These are phyloP conservation scores for Ustilago hordei DNA, from an alignment of 1,284 basidiomycete genomes.

Conservation along the genomic window DNA sequence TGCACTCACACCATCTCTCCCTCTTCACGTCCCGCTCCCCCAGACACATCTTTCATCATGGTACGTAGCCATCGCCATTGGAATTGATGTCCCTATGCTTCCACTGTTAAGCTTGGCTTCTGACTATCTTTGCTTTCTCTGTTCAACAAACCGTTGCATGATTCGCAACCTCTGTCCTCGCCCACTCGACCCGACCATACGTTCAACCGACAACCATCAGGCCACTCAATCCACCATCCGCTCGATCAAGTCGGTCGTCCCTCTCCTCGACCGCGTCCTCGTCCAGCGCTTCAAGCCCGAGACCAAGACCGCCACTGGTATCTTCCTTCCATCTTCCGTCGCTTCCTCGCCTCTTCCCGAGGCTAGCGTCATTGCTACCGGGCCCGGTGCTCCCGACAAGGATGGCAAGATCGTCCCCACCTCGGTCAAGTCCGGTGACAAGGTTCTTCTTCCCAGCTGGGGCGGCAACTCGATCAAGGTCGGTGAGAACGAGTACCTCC, in stretches of 20 bases:
- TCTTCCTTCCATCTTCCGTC: slow-evolving; percentile 91
- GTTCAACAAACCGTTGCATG: background rate
- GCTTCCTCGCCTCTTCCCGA: slow-evolving; percentile 88
- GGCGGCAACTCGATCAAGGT: slow-evolving; percentile 96
- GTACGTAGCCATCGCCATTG: slow-evolving; percentile 14
- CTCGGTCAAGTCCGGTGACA: slow-evolving; percentile 86
- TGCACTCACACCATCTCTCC: slow-evolving; percentile 6
- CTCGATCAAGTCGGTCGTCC: slow-evolving; percentile 90
- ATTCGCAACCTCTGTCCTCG: background rate
- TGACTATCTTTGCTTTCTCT: background rate
- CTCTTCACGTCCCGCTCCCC: background rate
- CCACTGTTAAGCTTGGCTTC: background rate
- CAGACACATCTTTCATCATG: slow-evolving; percentile 29
- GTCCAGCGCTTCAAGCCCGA: slow-evolving; percentile 95
- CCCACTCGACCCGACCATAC: background rate
- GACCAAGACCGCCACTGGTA: slow-evolving; percentile 73
- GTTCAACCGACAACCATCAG: slow-evolving; percentile 3
- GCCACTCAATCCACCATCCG: slow-evolving; percentile 65
- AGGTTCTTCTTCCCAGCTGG: slow-evolving; percentile 93
- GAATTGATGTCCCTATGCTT: background rate
- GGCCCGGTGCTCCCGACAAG: slow-evolving; percentile 89
- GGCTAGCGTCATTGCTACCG: slow-evolving; percentile 94
- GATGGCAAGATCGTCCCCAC: slow-evolving; percentile 84
- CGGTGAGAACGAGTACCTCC: slow-evolving; percentile 94
- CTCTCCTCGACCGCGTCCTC: slow-evolving; percentile 94